phyloP scores from a whole-genome alignment of 2,329 filamentous ascomycete species.

The Trichoderma aggressivum region DNA sequence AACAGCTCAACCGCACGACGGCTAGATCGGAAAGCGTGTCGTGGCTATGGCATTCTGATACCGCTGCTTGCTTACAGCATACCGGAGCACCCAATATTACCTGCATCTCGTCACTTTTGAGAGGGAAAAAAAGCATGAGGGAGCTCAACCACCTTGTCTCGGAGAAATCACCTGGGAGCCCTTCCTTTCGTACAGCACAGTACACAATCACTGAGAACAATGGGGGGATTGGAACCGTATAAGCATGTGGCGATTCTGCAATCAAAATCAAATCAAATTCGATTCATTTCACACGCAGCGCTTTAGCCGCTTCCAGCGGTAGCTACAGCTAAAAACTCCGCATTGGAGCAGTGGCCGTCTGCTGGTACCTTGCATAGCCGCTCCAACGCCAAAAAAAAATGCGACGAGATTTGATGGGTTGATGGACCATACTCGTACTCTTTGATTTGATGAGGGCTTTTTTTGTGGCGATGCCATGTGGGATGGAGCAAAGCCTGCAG shows the following conservation, averaged over 20 bases:
- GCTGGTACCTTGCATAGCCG: slow-evolving; percentile 15
- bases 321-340: background rate
- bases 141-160: background rate
- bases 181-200: background rate
- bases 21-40: background rate
- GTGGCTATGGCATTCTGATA: background rate
- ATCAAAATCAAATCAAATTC: too few relatives aligned
- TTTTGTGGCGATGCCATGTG: background rate
- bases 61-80: background rate
- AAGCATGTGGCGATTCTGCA: background rate
- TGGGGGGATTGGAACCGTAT: background rate
- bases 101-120: background rate
- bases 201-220: background rate
- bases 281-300: background rate
- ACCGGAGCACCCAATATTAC: background rate
- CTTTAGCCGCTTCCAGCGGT: slow-evolving; percentile 1
- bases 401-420: background rate
- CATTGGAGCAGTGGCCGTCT: background rate
- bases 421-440: background rate
- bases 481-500: background rate
- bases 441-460: background rate
- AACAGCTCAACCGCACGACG: background rate
- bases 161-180: background rate
- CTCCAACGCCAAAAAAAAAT: background rate
- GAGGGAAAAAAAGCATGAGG: background rate